phyloP scores from a whole-genome alignment of 345 rosid species.

The Corchorus capsularis region DNA sequence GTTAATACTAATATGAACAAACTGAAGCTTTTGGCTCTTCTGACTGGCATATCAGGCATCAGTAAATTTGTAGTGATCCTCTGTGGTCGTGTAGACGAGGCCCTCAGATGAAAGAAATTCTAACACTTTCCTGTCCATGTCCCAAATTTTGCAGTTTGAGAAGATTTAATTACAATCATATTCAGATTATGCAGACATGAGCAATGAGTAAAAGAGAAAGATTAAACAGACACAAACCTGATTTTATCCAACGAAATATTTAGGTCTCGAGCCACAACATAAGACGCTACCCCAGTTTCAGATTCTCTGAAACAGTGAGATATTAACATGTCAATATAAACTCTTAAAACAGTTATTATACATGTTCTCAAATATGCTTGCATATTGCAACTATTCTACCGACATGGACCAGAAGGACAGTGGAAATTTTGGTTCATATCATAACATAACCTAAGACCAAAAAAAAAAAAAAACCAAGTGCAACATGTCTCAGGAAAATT shows the following conservation, averaged over 20 bases:
- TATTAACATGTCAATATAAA: background rate
- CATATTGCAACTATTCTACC: background rate
- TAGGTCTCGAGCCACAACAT: slow-evolving; percentile 58
- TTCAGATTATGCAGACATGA: background rate
- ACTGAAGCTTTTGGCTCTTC: background rate
- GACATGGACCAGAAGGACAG: no score
- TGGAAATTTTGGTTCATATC: background rate
- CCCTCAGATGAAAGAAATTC: slow-evolving; percentile 60
- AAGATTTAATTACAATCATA: background rate
- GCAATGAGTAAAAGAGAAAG: slow-evolving; percentile 13
- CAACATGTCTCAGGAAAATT: background rate
- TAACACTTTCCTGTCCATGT: slow-evolving; percentile 63
- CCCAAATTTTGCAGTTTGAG: slow-evolving; percentile 1
- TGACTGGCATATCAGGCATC: slow-evolving; percentile 44
- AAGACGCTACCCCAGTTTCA: slow-evolving; percentile 65
- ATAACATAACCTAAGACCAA: background rate
- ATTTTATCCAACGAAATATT: slow-evolving; percentile 58
- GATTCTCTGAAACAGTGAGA: slow-evolving; percentile 39
- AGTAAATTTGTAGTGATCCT: slow-evolving; percentile 71
- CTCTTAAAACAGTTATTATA: no score
- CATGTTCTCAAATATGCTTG: no score
- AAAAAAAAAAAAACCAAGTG: background rate
- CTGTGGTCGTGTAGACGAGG: slow-evolving; percentile 58
- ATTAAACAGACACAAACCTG: slow-evolving; percentile 44
- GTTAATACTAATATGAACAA: background rate